Conservation (phyloP, 345 rosid genomes). For the Cardamine chenopodiifolia region DNA sequence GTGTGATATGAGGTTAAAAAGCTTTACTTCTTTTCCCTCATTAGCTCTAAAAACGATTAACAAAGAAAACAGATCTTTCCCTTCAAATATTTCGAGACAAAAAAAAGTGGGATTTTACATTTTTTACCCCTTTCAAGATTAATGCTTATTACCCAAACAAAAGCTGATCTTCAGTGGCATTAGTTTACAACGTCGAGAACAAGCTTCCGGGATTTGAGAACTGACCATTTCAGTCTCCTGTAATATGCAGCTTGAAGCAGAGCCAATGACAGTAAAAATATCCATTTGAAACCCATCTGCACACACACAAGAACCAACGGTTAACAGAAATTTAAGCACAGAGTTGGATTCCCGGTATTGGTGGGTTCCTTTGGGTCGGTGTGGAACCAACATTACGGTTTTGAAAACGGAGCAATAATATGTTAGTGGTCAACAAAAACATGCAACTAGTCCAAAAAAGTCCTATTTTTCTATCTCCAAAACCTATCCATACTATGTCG, state of each 20-base stretch:
- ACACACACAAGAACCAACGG: constrained; percentile 7
- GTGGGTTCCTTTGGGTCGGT: background rate
- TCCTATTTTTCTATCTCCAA: background rate
- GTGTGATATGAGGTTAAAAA: constrained; percentile 14
- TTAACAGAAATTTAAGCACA: background rate
- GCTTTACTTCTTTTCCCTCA: constrained; percentile 20
- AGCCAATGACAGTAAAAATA: constrained; percentile 78
- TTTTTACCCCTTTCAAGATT: constrained; percentile 8
- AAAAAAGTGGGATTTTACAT: background rate
- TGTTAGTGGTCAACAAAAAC: background rate
- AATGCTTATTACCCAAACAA: constrained; percentile 21
- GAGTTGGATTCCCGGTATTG: background rate
- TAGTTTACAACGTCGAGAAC: constrained; percentile 91
- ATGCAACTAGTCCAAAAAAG: background rate
- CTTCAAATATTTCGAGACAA: constrained; percentile 14
- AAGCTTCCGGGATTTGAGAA: constrained; percentile 83
- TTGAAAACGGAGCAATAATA: background rate
- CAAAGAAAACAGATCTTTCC: background rate
- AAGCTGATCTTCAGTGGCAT: constrained; percentile 9
- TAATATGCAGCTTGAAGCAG: constrained; percentile 90
- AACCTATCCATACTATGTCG: background rate
- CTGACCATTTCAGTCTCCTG: constrained; percentile 90
- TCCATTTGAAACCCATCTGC: constrained; percentile 99
- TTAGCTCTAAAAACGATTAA: constrained; percentile 2
- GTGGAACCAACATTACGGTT: background rate